These are phyloP conservation scores for Suhomyces bolitotheri DNA, from an alignment of 1,139 yeast species.

Conservation along the genomic window DNA sequence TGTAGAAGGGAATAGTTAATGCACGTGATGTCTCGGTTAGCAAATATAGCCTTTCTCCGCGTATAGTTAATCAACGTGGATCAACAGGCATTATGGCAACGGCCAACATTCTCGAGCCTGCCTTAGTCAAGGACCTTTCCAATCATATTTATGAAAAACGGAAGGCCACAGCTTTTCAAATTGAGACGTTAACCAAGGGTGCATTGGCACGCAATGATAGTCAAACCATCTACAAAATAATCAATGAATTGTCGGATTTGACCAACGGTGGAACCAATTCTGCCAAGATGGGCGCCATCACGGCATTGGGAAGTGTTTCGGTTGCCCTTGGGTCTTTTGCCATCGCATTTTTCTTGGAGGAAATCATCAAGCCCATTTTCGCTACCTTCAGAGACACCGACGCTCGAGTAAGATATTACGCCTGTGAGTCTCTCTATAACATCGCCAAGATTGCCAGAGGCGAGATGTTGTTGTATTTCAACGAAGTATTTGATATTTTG, in stretches of 20 bases:
- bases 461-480: slow-evolving; percentile 85
- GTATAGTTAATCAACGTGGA: too few relatives aligned
- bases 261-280: slow-evolving; percentile 45
- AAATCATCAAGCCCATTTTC: slow-evolving; percentile 87
- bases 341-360: slow-evolving; percentile 67
- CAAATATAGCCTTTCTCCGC: too few relatives aligned
- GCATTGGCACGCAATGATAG: slow-evolving; percentile 73
- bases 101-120: slow-evolving; percentile 56
- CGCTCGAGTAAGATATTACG: slow-evolving; percentile 93
- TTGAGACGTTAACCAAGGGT: slow-evolving; percentile 78
- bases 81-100: too few relatives aligned
- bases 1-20: too few relatives aligned
- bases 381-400: slow-evolving; percentile 97
- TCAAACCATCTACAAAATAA: slow-evolving; percentile 65
- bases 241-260: slow-evolving; percentile 51
- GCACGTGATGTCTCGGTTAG: background rate
- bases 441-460: slow-evolving; percentile 97
- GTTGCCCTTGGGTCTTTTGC: slow-evolving; percentile 52
- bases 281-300: slow-evolving; percentile 53
- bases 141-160: slow-evolving; percentile 93
- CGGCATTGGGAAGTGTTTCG: slow-evolving; percentile 52
- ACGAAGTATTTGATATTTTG: slow-evolving; percentile 90
- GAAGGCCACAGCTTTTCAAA: slow-evolving; percentile 88
- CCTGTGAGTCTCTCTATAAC: slow-evolving; percentile 94
- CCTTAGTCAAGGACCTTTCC: slow-evolving; percentile 77